Conservation (phyloP, 495 filamentous ascomycete genomes). For the Pyrenula aspistea region DNA sequence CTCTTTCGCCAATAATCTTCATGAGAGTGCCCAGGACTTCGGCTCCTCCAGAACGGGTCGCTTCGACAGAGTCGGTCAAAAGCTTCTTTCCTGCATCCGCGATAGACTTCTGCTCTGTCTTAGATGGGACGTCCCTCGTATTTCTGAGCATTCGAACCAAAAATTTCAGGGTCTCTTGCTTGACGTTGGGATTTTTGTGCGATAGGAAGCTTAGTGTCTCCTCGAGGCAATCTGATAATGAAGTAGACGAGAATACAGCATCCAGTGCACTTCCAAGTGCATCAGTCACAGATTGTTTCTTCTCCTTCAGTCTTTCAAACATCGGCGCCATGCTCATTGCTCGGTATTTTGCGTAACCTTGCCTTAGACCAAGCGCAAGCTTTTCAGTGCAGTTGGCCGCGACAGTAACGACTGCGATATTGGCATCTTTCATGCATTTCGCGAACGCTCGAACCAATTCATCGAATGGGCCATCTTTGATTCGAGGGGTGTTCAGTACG, state of each 20-base stretch:
- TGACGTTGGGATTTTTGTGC: slow-evolving; percentile 96
- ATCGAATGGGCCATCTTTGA: slow-evolving; percentile 81
- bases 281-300: slow-evolving; percentile 83
- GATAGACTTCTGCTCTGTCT: slow-evolving; percentile 72
- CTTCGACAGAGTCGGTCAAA: slow-evolving; percentile 77
- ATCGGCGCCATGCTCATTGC: slow-evolving; percentile 70
- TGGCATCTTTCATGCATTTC: slow-evolving; percentile 98
- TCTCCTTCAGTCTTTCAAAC: slow-evolving; percentile 91
- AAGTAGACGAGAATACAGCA: slow-evolving; percentile 69
- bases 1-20: slow-evolving; percentile 96
- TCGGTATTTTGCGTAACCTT: slow-evolving; percentile 69
- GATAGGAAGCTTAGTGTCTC: slow-evolving; percentile 76
- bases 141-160: slow-evolving; percentile 77
- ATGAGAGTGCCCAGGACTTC: slow-evolving; percentile 90
- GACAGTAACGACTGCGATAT: slow-evolving; percentile 85
- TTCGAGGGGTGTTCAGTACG: slow-evolving; percentile 72
- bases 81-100: slow-evolving; percentile 80
- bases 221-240: slow-evolving; percentile 72
- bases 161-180: slow-evolving; percentile 86
- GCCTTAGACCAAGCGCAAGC: slow-evolving; percentile 78
- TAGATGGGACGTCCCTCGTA: slow-evolving; percentile 69
- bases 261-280: slow-evolving; percentile 77
- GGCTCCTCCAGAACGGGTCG: slow-evolving; percentile 72
- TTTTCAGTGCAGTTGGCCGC: slow-evolving; percentile 90
- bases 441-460: slow-evolving; percentile 73